Conservation (phyloP, 2,329 filamentous ascomycete species). For the Aspergillus udagawae region DNA sequence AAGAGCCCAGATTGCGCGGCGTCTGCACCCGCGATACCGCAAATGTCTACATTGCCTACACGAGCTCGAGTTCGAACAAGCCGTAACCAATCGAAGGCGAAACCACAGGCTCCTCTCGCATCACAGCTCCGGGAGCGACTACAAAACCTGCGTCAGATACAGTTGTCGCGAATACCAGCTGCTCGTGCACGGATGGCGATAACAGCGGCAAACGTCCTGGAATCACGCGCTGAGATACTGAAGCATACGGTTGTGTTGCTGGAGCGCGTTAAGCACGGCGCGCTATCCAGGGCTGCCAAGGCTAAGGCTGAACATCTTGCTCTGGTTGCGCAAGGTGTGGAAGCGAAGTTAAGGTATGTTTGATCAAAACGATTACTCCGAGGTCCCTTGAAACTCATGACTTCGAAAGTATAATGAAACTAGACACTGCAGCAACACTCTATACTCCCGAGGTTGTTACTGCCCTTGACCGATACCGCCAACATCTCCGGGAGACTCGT, state of each 20-base stretch:
- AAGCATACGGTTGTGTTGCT: conserved; percentile 38
- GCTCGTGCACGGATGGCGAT: conserved; percentile 32
- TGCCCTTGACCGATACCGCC: conserved; percentile 30
- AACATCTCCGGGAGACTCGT: conserved; percentile 28
- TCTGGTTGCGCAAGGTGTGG: conserved; percentile 35
- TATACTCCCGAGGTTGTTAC: conserved; percentile 35
- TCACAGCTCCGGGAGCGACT: conserved; percentile 26
- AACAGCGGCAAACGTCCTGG: conserved; percentile 32
- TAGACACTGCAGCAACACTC: conserved; percentile 33
- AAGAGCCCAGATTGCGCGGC: conserved; percentile 1
- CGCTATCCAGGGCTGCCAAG: conserved; percentile 31
- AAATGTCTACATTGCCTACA: conserved; percentile 7
- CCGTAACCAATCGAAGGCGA: conserved; percentile 5
- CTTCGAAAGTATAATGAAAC: conserved; percentile 30
- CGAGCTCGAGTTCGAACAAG: conserved; percentile 12
- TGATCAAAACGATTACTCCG: neutral
- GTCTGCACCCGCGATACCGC: conserved; percentile 7
- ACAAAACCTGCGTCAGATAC: conserved; percentile 23
- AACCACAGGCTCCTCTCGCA: conserved; percentile 17
- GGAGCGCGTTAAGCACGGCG: conserved; percentile 38
- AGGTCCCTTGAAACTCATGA: neutral
- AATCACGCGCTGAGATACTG: conserved; percentile 28
- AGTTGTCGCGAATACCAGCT: conserved; percentile 31
- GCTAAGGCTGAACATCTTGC: conserved; percentile 39
- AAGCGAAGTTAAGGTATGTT: conserved; percentile 36